Evolutionary conservation across 805 yeast genomes (phyloP).

Genomic region (Allodekkera sacchari): DNA sequence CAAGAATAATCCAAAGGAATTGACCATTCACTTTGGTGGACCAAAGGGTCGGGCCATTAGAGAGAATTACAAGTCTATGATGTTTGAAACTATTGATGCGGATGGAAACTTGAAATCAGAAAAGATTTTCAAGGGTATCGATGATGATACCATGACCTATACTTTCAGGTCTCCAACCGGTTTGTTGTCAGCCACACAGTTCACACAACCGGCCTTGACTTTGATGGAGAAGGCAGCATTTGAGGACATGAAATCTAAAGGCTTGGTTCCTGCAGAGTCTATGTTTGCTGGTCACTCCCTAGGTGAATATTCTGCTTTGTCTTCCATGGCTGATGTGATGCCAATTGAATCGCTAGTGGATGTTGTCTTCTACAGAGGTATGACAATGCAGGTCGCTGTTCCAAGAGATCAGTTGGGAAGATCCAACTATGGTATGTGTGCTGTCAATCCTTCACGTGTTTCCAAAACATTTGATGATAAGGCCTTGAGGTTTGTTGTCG

Average conservation of each 20-base stretch:
- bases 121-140: conserved; percentile 90
- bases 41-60: conserved; percentile 92
- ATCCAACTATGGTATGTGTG: conserved; percentile 99
- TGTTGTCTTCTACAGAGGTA: conserved; percentile 98
- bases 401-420: conserved; percentile 94
- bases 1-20: conserved; percentile 88
- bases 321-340: conserved; percentile 97
- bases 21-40: conserved; percentile 97
- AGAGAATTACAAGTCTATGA: conserved; percentile 92
- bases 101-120: conserved; percentile 82
- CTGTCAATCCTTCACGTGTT: conserved; percentile 94
- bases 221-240: conserved; percentile 98
- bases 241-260: conserved; percentile 95
- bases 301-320: conserved; percentile 97
- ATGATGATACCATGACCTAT: conserved; percentile 69
- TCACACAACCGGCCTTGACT: conserved; percentile 98
- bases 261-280: conserved; percentile 86
- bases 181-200: conserved; percentile 94
- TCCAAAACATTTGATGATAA: conserved; percentile 84
- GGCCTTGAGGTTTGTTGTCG: conserved; percentile 90
- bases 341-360: conserved; percentile 95
- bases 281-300: conserved; percentile 99
- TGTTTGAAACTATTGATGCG: conserved; percentile 88
- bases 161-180: conserved; percentile 93
- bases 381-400: conserved; percentile 99